Percentiles rank a stretch among this genome's conserved stretches.
Evolutionary conservation across 1,284 basidiomycete species (phyloP).

Genomic region (Tylopilus orsonianus): DNA sequence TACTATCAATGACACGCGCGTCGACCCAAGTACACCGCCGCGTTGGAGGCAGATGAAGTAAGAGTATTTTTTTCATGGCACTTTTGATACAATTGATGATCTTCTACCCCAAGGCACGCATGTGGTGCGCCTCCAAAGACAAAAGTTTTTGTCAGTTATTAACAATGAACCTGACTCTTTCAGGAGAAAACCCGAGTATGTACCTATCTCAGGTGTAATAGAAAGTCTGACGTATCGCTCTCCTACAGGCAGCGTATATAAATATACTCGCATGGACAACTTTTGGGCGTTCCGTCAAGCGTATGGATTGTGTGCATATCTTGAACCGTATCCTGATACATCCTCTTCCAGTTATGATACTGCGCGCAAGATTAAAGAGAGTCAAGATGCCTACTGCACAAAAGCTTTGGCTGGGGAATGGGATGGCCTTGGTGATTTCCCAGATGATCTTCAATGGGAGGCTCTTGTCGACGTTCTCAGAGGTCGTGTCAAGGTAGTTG

Average conservation of each 20-base stretch:
- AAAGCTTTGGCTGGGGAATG: slow-evolving; percentile 60
- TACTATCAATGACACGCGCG: slow-evolving; percentile 36
- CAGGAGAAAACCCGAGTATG: slow-evolving; percentile 33
- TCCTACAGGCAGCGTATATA: slow-evolving; percentile 29
- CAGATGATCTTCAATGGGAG: slow-evolving; percentile 81
- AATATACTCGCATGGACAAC: slow-evolving; percentile 47
- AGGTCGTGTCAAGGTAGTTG: slow-evolving; percentile 64
- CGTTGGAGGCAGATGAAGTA: slow-evolving; percentile 54
- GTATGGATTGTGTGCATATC: slow-evolving; percentile 21
- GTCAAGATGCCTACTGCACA: slow-evolving; percentile 73
- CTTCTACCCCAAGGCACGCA: slow-evolving; percentile 39
- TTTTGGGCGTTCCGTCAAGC: slow-evolving; percentile 56
- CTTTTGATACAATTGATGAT: too few species aligned
- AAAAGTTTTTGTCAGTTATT: slow-evolving; percentile 7
- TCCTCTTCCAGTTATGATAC: slow-evolving; percentile 52
- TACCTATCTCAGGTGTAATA: background rate
- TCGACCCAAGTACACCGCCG: slow-evolving; percentile 35
- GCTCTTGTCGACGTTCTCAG: slow-evolving; percentile 85
- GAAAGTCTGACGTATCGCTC: background rate
- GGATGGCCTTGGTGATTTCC: slow-evolving; percentile 63
- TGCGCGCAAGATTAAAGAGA: slow-evolving; percentile 70
- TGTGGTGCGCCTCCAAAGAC: slow-evolving; percentile 37
- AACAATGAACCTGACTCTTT: background rate
- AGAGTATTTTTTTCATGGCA: slow-evolving; percentile 10
- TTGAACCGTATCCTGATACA: slow-evolving; percentile 2